Conservation (phyloP, 1,139 yeast species). For the Arxiozyma heterogenica region DNA sequence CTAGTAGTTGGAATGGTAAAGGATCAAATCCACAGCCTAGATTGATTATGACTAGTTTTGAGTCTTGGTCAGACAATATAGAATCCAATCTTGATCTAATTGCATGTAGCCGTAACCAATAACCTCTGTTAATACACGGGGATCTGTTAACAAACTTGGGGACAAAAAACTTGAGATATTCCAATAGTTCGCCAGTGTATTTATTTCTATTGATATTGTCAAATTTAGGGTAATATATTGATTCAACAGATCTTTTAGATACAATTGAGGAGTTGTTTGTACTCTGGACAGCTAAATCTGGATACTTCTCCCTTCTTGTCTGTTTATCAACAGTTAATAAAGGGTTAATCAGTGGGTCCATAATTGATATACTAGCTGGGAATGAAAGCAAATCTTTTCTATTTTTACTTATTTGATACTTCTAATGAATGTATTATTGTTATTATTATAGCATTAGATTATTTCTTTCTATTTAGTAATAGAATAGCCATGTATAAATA, state of each 20-base stretch:
- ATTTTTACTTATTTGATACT: not conserved
- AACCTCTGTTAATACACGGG: slow-evolving; percentile 76
- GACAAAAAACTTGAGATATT: slow-evolving; percentile 61
- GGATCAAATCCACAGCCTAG: slow-evolving; percentile 82
- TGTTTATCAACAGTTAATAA: slow-evolving; percentile 32
- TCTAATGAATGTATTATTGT: no score
- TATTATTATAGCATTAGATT: no score
- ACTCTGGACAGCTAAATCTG: slow-evolving; percentile 64
- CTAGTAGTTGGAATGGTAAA: slow-evolving; percentile 58
- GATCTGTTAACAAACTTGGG: slow-evolving; percentile 55
- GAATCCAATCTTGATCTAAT: slow-evolving; percentile 48
- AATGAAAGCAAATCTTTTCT: no score
- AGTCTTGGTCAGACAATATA: slow-evolving; percentile 25
- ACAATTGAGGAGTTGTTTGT: slow-evolving; percentile 80
- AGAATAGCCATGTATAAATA: no score
- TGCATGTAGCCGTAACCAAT: slow-evolving; percentile 74
- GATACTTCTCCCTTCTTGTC: slow-evolving; percentile 40
- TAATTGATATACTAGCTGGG: no score
- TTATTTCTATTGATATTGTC: slow-evolving; percentile 30
- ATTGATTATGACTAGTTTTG: slow-evolving; percentile 43
- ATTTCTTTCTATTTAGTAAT: no score
- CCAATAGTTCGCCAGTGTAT: slow-evolving; percentile 24
- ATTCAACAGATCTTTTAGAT: slow-evolving; percentile 72
- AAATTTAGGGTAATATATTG: slow-evolving; percentile 42
- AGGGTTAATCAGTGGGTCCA: slow-evolving; percentile 5